These are phyloP conservation scores for Friedmanniomyces simplex DNA, from an alignment of 495 filamentous ascomycete species.

Conservation along the genomic window DNA sequence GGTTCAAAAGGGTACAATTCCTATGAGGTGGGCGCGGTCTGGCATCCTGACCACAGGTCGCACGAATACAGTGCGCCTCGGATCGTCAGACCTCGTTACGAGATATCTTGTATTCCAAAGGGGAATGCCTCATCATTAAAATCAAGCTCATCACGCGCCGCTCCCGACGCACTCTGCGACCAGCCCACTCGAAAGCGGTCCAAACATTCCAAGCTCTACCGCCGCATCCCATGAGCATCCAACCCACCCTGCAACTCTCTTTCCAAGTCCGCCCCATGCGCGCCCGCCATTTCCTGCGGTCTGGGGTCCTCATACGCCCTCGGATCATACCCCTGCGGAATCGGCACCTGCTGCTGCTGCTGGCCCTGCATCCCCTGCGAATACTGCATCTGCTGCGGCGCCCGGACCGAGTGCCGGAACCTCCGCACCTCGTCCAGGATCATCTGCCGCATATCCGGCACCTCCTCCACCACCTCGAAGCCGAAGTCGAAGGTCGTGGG, in stretches of 20 bases:
- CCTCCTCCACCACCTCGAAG: conserved; percentile 91
- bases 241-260: conserved; percentile 48
- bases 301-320: conserved; percentile 79
- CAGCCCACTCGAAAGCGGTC: too few species aligned
- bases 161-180: too few species aligned
- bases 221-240: not conserved
- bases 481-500: conserved; percentile 94
- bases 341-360: conserved; percentile 52
- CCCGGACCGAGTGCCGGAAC: conserved; percentile 67
- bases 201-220: not conserved
- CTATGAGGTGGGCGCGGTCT: too few species aligned
- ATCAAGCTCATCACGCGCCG: too few species aligned
- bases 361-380: conserved; percentile 34
- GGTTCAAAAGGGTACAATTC: too few species aligned
- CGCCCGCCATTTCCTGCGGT: conserved; percentile 62
- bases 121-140: too few species aligned
- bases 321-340: conserved; percentile 57
- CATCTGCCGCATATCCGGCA: conserved; percentile 90
- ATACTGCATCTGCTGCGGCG: conserved; percentile 40
- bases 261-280: conserved; percentile 55
- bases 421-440: conserved; percentile 82
- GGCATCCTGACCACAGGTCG: too few species aligned
- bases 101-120: too few species aligned
- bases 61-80: too few species aligned
- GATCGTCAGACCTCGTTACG: too few species aligned